Conservation (phyloP, 441 rosid genomes). For the Populus hybrid region DNA sequence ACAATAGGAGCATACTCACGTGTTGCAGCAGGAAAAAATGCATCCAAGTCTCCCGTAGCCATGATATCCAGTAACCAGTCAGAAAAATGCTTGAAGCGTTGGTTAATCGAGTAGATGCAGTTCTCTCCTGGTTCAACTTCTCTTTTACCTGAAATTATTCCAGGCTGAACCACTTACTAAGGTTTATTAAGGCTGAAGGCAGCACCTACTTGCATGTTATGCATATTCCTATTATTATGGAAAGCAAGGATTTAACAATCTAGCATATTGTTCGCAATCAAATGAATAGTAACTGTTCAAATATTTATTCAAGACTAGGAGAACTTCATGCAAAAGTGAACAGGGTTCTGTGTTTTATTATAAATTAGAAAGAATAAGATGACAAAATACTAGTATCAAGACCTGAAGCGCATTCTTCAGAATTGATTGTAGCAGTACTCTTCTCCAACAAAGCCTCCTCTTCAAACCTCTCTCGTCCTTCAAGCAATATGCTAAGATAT, state of each 20-base stretch:
- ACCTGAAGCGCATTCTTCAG: slow-evolving; percentile 28
- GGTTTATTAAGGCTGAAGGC: neutral
- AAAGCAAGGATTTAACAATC: neutral
- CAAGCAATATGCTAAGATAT: slow-evolving; percentile 61
- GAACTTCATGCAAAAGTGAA: too few species aligned
- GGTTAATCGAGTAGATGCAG: slow-evolving; percentile 65
- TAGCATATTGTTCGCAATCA: neutral
- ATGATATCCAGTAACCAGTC: slow-evolving; percentile 93
- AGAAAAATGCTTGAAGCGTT: slow-evolving; percentile 82
- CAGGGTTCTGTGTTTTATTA: neutral
- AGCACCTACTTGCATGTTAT: neutral
- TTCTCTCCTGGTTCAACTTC: slow-evolving; percentile 27
- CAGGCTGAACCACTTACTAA: slow-evolving; percentile 10
- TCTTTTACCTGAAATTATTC: slow-evolving; percentile 23
- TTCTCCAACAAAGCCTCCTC: slow-evolving; percentile 42
- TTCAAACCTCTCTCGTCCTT: slow-evolving; percentile 62
- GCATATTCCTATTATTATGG: neutral
- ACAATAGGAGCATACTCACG: slow-evolving; percentile 94
- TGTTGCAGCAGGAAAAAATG: slow-evolving; percentile 94
- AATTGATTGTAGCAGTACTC: slow-evolving; percentile 6
- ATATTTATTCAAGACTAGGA: too few species aligned
- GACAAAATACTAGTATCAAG: neutral
- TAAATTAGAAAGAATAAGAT: neutral
- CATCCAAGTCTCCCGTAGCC: slow-evolving; percentile 90
- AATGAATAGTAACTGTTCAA: neutral